A percentile compares a stretch with the other conserved stretches of the same genome.
phyloP scores from a whole-genome alignment of 2,329 filamentous ascomycete genomes.

The Botrytis galanthina region DNA sequence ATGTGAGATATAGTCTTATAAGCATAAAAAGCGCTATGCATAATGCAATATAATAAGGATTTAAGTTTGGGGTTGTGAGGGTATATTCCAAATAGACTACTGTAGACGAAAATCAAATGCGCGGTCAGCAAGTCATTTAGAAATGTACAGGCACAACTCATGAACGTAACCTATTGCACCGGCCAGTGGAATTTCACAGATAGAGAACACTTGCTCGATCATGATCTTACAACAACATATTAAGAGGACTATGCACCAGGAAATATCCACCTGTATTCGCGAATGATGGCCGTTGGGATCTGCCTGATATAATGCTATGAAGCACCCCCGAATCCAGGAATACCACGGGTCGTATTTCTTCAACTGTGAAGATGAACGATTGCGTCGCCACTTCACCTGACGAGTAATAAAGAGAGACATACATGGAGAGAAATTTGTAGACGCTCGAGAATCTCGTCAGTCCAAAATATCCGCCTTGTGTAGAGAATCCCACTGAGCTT shows the following conservation, averaged over 20 bases:
- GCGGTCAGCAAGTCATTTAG: background rate
- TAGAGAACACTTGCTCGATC: background rate
- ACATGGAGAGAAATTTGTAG: background rate
- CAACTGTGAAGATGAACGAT: background rate
- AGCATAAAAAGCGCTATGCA: constrained; percentile 12
- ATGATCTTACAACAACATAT: background rate
- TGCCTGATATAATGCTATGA: background rate
- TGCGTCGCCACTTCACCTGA: background rate
- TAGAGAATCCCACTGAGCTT: background rate
- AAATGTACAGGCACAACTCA: background rate
- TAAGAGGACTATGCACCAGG: background rate
- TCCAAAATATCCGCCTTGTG: background rate
- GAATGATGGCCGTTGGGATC: background rate
- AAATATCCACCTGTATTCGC: background rate
- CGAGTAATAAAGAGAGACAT: background rate
- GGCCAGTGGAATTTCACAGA: background rate
- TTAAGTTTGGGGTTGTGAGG: background rate
- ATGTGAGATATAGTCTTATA: background rate
- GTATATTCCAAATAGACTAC: background rate
- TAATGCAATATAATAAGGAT: background rate
- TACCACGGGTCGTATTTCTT: background rate
- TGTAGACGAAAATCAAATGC: background rate
- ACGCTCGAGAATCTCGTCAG: background rate
- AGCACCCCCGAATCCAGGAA: background rate
- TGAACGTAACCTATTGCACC: too few species aligned